Conservation (phyloP, 352 stramenopile species). For the Pilasporangium apinafurcum region DNA sequence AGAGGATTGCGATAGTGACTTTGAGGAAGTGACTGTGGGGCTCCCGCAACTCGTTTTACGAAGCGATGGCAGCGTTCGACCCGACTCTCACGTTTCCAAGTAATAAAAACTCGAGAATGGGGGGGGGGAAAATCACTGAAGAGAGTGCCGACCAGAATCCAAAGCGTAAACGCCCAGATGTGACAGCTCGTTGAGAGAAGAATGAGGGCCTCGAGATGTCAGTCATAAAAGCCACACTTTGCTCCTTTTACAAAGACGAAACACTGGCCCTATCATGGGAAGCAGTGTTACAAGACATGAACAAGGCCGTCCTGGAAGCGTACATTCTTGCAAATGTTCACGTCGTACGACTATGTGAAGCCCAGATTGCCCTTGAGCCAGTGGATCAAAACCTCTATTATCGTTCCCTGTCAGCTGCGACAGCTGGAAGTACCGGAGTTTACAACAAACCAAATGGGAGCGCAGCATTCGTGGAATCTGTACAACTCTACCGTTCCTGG, state of each 20-base stretch:
- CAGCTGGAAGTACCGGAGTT: neutral
- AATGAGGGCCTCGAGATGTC: neutral
- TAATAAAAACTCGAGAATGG: too few species aligned
- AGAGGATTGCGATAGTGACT: too few species aligned
- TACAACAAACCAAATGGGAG: conserved; percentile 3
- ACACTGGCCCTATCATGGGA: conserved; percentile 2
- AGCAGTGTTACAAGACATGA: conserved; percentile 1
- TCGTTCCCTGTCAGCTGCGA: neutral
- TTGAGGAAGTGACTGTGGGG: too few species aligned
- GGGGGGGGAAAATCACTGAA: too few species aligned
- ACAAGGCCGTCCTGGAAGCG: conserved; percentile 3
- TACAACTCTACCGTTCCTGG: conserved; percentile 2
- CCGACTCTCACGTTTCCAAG: too few species aligned
- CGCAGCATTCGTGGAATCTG: too few species aligned
- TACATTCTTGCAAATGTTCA: conserved; percentile 8
- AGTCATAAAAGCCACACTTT: conserved; percentile 4
- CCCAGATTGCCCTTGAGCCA: neutral
- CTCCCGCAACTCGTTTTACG: too few species aligned
- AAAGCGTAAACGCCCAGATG: conserved; percentile 2
- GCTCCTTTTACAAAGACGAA: conserved; percentile 1
- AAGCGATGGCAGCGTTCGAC: too few species aligned
- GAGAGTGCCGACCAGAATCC: too few species aligned
- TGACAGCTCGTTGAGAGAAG: neutral
- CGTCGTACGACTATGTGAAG: conserved; percentile 3
- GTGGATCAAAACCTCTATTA: conserved; percentile 4